Conservation (phyloP, 176 grass and related monocot species). For the Hordeum vulgare region DNA sequence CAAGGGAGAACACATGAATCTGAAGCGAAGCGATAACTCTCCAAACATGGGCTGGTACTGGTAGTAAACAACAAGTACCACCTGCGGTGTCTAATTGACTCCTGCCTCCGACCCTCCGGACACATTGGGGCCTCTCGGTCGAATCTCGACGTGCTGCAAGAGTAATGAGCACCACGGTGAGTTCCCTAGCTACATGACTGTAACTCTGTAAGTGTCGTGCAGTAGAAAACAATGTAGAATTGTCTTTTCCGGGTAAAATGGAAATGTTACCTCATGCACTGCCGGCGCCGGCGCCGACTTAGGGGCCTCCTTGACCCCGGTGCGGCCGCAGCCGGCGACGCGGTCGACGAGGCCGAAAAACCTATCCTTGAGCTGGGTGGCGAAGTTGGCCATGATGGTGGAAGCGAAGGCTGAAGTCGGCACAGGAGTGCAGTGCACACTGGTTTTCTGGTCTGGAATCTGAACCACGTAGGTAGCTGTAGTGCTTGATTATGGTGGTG, state of each 20-base stretch:
- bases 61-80: neutral
- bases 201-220: too few species aligned
- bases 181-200: neutral
- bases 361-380: constrained; percentile 29
- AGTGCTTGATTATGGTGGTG: neutral
- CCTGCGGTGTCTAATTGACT: neutral
- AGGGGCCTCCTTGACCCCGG: neutral
- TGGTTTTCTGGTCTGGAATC: neutral
- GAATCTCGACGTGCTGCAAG: constrained; percentile 18
- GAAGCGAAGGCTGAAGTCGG: neutral
- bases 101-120: neutral
- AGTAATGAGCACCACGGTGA: neutral
- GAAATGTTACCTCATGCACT: neutral
- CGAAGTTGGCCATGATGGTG: constrained; percentile 18
- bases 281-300: too few species aligned
- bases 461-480: neutral
- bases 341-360: constrained; percentile 16
- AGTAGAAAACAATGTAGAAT: too few species aligned
- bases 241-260: neutral
- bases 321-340: neutral
- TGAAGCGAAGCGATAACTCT: neutral
- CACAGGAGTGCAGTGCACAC: neutral
- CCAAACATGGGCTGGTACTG: neutral
- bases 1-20: neutral
- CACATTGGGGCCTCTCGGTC: constrained; percentile 7